phyloP scores from a whole-genome alignment of 306 rosid genomes.

The Fragaria nilgerrensis region DNA sequence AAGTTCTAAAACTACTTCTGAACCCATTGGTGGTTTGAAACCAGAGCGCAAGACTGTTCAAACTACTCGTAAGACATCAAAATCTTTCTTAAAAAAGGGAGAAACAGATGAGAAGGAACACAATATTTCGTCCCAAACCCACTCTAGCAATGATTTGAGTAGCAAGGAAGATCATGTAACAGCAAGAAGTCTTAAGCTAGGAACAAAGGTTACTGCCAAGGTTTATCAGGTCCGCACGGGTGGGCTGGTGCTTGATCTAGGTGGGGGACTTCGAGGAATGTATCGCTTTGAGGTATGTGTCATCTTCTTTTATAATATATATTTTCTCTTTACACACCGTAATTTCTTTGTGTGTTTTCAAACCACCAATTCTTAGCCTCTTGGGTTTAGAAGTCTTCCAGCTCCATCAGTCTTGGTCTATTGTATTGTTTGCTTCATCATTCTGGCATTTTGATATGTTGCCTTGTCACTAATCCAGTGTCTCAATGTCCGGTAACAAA shows the following conservation, averaged over 20 bases:
- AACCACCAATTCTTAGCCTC: too few species aligned
- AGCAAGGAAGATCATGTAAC: conserved; percentile 31
- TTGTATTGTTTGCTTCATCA: neutral
- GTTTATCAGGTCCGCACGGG: conserved; percentile 72
- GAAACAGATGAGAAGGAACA: conserved; percentile 14
- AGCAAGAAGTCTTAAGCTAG: conserved; percentile 54
- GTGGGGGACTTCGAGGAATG: conserved; percentile 83
- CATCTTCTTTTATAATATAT: neutral
- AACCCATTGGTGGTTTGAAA: conserved; percentile 24
- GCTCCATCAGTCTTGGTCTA: neutral
- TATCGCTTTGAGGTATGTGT: conserved; percentile 71
- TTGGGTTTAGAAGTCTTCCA: too few species aligned
- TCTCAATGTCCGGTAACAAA: neutral
- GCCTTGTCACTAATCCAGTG: neutral
- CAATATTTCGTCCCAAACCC: neutral
- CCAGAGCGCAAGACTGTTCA: conserved; percentile 22
- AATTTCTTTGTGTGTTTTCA: neutral
- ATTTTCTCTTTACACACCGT: neutral
- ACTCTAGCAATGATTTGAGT: conserved; percentile 19
- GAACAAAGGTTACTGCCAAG: conserved; percentile 63
- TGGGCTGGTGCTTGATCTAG: conserved; percentile 90
- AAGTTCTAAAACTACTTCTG: conserved; percentile 32
- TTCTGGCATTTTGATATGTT: neutral
- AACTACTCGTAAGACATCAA: conserved; percentile 31
- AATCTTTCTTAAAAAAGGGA: conserved; percentile 29